Evolutionary conservation across 202 grass and related monocot genomes (phyloP), one percentile per base, ranked within the genome.

Genomic region (Panicum hallii): DNA sequence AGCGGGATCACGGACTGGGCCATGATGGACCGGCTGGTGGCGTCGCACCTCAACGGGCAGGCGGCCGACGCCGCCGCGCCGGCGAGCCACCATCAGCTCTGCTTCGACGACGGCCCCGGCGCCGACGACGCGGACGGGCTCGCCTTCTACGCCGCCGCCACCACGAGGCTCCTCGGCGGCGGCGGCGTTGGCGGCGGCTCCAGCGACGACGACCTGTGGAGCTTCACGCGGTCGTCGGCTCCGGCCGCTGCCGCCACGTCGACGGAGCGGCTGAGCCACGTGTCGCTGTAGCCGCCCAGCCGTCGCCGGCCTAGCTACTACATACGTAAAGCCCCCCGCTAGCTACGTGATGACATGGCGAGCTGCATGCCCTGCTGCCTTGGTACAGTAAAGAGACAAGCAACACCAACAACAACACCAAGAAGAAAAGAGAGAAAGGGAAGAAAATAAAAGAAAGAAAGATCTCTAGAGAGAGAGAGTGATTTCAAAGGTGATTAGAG

Each of bases 31-130:
- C 78, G 93, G 76, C 89, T 98, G 1, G 92, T 98, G 2, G 95
- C 95, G 1, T 99, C 91, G 2, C 97, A 96, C 83, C 97, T 99
- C 50, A 94, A 99, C 67, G 97, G 97, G 45, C 84, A 89, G 19
- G 81, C 85, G 17, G n/a, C 84, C 53, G 83, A 90, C 5, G 61
- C 87, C 4, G 69, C 85, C 14, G 65, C 88, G 4, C 54, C 92
- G 4, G 76, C 82, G 11, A 82, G 92, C 42, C 64, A 94, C 34
- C 48, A 56, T 16, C 91, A 87, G 14, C 81, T 89, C 43, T 92
- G 92, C 90, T 97, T 94, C 81, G 91, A 89, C 16, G 55, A 13
- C 54, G 56, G 62, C 62, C 41, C 16, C 54, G 54, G 20, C 47
- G 47, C 7, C 16, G 55, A 17, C 57, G 73, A 26, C 72, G 23